phyloP scores from a whole-genome alignment of 2,329 filamentous ascomycete genomes.

The Periconia sp. region DNA sequence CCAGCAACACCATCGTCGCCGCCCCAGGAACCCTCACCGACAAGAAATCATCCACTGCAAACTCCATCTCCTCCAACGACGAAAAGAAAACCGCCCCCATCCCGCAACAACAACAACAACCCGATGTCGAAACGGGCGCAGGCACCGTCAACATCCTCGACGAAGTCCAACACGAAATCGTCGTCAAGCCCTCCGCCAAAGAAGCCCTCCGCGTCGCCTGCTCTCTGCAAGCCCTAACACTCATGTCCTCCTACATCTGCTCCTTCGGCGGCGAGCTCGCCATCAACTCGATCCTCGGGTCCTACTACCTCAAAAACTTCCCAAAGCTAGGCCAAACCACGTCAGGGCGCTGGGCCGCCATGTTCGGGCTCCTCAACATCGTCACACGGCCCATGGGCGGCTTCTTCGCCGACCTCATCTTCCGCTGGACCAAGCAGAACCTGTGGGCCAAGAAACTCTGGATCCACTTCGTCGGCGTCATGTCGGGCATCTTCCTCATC shows the following conservation, averaged over 20 bases:
- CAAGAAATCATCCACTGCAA: slow-evolving; percentile 39
- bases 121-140: slow-evolving; percentile 51
- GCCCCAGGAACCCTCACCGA: slow-evolving; percentile 53
- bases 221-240: slow-evolving; percentile 59
- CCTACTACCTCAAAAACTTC: slow-evolving; percentile 62
- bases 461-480: slow-evolving; percentile 58
- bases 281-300: slow-evolving; percentile 62
- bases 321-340: slow-evolving; percentile 56
- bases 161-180: slow-evolving; percentile 61
- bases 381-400: slow-evolving; percentile 68
- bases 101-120: slow-evolving; percentile 7
- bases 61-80: slow-evolving; percentile 43
- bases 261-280: slow-evolving; percentile 63
- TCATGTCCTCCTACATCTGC: slow-evolving; percentile 60
- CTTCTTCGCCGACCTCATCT: slow-evolving; percentile 59
- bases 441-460: slow-evolving; percentile 68
- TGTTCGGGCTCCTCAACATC: slow-evolving; percentile 76
- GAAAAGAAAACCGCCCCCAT: slow-evolving; percentile 32
- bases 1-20: slow-evolving; percentile 52
- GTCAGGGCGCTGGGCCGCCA: slow-evolving; percentile 65
- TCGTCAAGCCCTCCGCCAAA: slow-evolving; percentile 61
- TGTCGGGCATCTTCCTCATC: slow-evolving; percentile 62
- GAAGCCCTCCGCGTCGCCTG: slow-evolving; percentile 64
- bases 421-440: slow-evolving; percentile 49
- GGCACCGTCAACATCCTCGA: slow-evolving; percentile 57